These are phyloP conservation scores for Microbotryomycetes sp. DNA, from an alignment of 1,284 basidiomycete species.

Conservation along the genomic window DNA sequence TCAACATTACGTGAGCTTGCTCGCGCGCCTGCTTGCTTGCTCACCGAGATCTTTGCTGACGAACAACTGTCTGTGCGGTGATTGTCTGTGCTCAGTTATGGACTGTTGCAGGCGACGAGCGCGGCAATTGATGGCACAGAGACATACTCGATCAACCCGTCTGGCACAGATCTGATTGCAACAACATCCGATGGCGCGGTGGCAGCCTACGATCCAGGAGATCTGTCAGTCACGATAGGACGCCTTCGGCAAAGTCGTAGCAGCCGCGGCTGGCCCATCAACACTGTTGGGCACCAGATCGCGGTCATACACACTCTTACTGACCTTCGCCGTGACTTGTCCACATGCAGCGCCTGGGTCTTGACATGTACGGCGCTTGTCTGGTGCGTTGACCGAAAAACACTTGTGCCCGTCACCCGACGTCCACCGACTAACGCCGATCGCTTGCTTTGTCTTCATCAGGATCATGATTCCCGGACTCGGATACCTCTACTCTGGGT, in stretches of 20 bases:
- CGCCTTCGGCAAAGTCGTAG: too few relatives aligned
- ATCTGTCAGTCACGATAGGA: conserved; percentile 8
- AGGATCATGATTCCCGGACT: conserved; percentile 67
- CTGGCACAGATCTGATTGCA: conserved; percentile 34
- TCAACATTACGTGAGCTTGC: conserved; percentile 19
- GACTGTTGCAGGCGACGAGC: conserved; percentile 10
- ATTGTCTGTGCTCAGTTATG: conserved; percentile 14
- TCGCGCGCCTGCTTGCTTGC: background rate
- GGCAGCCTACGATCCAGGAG: conserved; percentile 26
- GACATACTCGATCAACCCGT: conserved; percentile 13
- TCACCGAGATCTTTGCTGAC: background rate
- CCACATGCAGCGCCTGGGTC: conserved; percentile 44
- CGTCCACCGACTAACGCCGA: background rate
- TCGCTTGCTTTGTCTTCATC: background rate
- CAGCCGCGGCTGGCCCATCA: background rate
- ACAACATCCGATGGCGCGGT: conserved; percentile 25
- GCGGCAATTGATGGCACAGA: conserved; percentile 2
- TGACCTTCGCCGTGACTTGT: conserved; percentile 28
- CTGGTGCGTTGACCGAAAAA: conserved; percentile 49
- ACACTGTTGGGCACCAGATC: background rate
- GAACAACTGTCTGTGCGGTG: background rate
- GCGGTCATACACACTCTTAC: background rate
- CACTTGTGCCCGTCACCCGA: background rate
- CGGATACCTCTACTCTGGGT: conserved; percentile 74
- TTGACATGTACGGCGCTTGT: conserved; percentile 72